Evolutionary conservation across 768 basidiomycete genomes (phyloP).

Genomic region (Hypsizygus marmoreus): DNA sequence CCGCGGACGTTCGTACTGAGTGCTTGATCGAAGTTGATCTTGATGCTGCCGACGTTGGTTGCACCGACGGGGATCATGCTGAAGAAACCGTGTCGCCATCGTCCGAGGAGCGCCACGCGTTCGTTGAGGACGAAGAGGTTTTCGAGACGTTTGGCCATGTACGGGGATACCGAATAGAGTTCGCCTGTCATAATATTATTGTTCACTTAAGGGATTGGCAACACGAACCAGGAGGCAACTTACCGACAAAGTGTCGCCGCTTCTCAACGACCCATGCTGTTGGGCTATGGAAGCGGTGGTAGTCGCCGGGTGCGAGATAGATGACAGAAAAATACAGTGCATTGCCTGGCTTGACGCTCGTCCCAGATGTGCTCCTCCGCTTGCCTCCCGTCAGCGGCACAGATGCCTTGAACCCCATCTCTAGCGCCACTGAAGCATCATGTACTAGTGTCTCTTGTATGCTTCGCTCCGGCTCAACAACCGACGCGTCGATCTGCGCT

Average conservation of each 20-base stretch:
- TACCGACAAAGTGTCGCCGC: conserved; percentile 90
- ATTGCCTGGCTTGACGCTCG: conserved; percentile 70
- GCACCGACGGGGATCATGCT: conserved; percentile 98
- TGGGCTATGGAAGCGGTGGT: conserved; percentile 96
- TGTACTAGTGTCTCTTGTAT: conserved; percentile 61
- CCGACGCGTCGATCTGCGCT: conserved; percentile 73
- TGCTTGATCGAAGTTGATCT: conserved; percentile 91
- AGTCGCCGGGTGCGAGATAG: conserved; percentile 98
- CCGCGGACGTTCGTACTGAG: conserved; percentile 89
- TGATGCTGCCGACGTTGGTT: conserved; percentile 96
- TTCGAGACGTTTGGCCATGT: conserved; percentile 87
- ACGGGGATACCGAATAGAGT: conserved; percentile 94
- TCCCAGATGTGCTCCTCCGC: conserved; percentile 39
- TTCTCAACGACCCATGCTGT: conserved; percentile 98
- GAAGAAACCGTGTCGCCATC: conserved; percentile 97
- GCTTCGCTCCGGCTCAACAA: conserved; percentile 55
- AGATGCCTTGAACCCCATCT: conserved; percentile 59
- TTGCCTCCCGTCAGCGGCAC: conserved; percentile 27
- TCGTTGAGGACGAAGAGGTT: conserved; percentile 99
- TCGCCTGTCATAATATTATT: conserved; percentile 62
- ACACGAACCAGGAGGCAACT: conserved; percentile 21
- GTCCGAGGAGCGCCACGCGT: conserved; percentile 90
- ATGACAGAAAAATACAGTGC: conserved; percentile 91
- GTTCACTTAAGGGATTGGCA: neutral
- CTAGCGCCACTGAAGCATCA: conserved; percentile 69